Base-by-base conservation (phyloP, 495 filamentous ascomycete species). In the Penicillium argentinense region DNA sequence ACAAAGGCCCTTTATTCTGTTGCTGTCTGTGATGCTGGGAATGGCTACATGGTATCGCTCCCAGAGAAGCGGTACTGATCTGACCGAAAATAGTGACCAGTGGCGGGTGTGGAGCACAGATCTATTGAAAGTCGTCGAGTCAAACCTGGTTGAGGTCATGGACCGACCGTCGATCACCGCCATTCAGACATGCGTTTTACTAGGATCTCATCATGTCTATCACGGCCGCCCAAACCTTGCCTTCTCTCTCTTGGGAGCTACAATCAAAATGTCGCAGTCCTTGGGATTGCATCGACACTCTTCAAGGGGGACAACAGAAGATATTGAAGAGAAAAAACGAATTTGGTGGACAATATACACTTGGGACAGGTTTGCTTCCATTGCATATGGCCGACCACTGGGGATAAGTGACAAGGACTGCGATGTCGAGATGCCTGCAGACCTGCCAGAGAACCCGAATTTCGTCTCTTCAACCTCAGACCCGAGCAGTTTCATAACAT, bases 301-400 rank as follows among this genome's bases (percentile, higher is more conserved):
- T 17, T 21, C 25, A 2, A 27, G 39, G 18, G 54, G 57, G 1
- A 38, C 47, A 3, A 37, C 52, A 14, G 63, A 60, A 25, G 59
- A 60, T 32, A 47, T 57, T 13, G 62, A 69, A 39, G 66, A 67
- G 23, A 52, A 59, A 29, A 67, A 66, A 40, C 32, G 66, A 33
- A 57, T 67, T 0, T 69, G 66, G 66, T 67, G 66, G 62, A 67
- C 63, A 4, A 64, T 67, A 5, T 69, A 67, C 40, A 69, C 64
- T 8, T 67, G 63, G 63, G 66, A 69, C 18, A 47, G 62, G 39
- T 67, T 69, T 27, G 66, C 64, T 0, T 65, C 63, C 14, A 66
- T 66, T 16, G 65, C 57, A 0, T 69, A 69, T 45, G 66, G 66
- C 1, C 42, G 63, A 4, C 66, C 66, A 3, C 25, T 67, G 22